Evolutionary conservation across 306 rosid genomes (phyloP), one percentile per base, ranked within the genome.

Genomic region (Vigna trinervia): DNA sequence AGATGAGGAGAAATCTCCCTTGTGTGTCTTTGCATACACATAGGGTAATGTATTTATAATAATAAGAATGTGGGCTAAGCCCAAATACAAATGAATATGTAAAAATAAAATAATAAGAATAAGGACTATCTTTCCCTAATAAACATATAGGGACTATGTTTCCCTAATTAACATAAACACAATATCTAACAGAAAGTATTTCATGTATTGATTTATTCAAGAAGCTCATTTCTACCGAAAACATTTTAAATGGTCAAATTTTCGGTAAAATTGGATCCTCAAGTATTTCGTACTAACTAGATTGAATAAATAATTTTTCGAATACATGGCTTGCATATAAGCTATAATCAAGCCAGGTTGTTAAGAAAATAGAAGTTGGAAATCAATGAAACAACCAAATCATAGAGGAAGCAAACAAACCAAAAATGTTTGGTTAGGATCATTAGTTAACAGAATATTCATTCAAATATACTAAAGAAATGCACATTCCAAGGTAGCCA

Each of bases 151-250:
- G 19, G 19, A 17, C 19, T 17, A 17, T 17, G 19, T 17, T 17
- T 17, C 19, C 19, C 19, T 17, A 17, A 17, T 17, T 17, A 17
- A 17, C 19, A 17, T 17, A 17, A 17, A 17, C 19, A 17, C 19
- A 17, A 17, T 17, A 17, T 17, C 19, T 17, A 17, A 17, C 19
- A 17, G 19, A 17, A 17, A 59, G 60, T 53, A 64, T 63, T 13
- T 43, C 15, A 54, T 52, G 68, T 12, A 20, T 63, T 5, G 0
- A 28, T 28, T 11, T 59, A 8, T 26, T 23, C 58, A 71, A 70
- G 71, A 71, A 59, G 65, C 56, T 61, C 51, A 2, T 79, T 36
- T 50, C 65, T 53, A 54, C 67, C 4, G 46, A 64, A 30, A 26
- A 79, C 22, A 73, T 9, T 65, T 12, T 53, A 34, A 22, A 45